Conservation (phyloP, 257 asterid genomes). For the Nicotiana paniculata region DNA sequence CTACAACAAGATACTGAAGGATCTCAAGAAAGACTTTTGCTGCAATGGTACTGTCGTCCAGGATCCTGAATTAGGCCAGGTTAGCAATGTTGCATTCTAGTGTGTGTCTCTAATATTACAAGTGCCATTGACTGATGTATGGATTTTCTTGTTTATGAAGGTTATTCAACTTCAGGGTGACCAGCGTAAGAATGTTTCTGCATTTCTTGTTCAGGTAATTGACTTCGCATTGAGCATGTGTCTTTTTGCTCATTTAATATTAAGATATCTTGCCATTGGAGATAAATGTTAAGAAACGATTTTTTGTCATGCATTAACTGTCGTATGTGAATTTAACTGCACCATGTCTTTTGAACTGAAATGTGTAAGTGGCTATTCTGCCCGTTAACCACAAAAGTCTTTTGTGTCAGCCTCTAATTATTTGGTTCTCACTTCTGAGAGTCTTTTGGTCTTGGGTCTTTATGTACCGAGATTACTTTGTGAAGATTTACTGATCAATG, state of each 20-base stretch:
- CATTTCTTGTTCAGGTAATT: conserved; percentile 62
- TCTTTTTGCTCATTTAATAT: neutral
- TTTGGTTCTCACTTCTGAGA: too few species aligned
- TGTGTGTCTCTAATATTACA: neutral
- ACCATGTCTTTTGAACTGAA: neutral
- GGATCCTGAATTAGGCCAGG: conserved; percentile 91
- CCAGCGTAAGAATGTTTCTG: conserved; percentile 73
- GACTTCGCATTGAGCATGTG: neutral
- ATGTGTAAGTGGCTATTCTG: neutral
- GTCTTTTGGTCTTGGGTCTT: neutral
- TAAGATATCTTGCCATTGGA: neutral
- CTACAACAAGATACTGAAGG: conserved; percentile 64
- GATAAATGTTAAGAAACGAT: neutral
- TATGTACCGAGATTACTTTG: neutral
- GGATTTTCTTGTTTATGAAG: conserved; percentile 15
- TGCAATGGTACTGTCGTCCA: conserved; percentile 94
- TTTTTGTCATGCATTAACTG: neutral
- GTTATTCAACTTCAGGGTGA: conserved; percentile 92
- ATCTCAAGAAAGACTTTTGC: conserved; percentile 84
- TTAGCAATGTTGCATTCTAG: neutral
- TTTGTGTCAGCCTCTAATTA: neutral
- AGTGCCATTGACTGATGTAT: neutral
- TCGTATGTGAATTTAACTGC: neutral
- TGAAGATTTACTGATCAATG: neutral
- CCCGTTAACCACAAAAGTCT: neutral